Percentiles rank a stretch among this genome's conserved stretches.
These are phyloP conservation scores for Candida anutae DNA, from an alignment of 1,139 yeast genomes.

Conservation along the genomic window DNA sequence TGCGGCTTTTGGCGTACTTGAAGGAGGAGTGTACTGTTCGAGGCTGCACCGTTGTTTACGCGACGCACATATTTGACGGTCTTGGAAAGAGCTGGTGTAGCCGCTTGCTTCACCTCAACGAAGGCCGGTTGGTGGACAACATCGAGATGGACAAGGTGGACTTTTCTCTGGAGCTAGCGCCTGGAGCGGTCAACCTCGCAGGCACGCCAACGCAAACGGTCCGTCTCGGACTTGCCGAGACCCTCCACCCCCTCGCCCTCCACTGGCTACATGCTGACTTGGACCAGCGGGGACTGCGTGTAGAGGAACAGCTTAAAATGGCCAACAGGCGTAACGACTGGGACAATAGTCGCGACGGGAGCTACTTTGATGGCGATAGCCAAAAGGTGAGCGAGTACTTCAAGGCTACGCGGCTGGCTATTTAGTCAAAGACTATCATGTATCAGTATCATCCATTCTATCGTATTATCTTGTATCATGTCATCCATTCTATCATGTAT, in stretches of 20 bases:
- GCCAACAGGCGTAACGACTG: constrained; percentile 19
- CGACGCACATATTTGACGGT: constrained; percentile 96
- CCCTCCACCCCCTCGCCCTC: constrained; percentile 65
- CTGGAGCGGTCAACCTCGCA: constrained; percentile 10
- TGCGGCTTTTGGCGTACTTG: constrained; percentile 61
- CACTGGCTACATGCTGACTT: constrained; percentile 56
- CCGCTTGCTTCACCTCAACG: constrained; percentile 66
- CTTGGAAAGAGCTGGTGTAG: constrained; percentile 80
- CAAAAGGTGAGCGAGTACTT: constrained; percentile 42
- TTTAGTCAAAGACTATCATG: too few species aligned
- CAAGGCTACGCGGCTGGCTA: constrained; percentile 33
- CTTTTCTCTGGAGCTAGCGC: constrained; percentile 14
- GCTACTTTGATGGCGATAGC: constrained; percentile 39
- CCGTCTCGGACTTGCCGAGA: constrained; percentile 33
- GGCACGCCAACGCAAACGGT: constrained; percentile 12
- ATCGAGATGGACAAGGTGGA: constrained; percentile 17
- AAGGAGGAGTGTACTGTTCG: constrained; percentile 61
- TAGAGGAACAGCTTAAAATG: constrained; percentile 39
- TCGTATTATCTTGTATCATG: too few species aligned
- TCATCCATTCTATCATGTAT: too few species aligned
- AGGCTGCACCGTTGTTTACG: constrained; percentile 71
- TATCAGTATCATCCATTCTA: too few species aligned
- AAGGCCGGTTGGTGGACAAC: constrained; percentile 43
- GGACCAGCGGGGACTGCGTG: constrained; percentile 44
- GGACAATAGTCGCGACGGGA: constrained; percentile 27